Evolutionary conservation across 2,329 filamentous ascomycete genomes (phyloP), one percentile per base, ranked within the genome.

Genomic region (Aspergillus fumigatiaffinis): DNA sequence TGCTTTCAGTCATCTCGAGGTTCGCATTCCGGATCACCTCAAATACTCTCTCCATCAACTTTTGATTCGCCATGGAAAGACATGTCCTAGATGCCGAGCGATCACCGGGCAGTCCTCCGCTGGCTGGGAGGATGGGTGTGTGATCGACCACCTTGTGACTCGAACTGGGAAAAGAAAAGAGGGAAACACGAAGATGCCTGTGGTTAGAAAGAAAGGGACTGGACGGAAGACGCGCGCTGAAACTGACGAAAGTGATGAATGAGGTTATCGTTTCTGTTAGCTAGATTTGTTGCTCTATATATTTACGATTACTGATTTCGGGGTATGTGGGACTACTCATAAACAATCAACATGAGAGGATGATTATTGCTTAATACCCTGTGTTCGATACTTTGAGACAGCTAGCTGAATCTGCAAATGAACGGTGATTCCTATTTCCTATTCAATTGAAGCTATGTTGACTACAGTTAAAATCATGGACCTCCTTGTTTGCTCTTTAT

Each of bases 31-130:
- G 2, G 82, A 87, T 64, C 76, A 85, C 55, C 71, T 86, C 46
- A 88, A 87, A 67, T 87, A 88, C 61, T 77, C 82, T 17, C 75
- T 88, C 7, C 85, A 87, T 70, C 78, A 85, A 59, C 73, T 87
- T 17, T 75, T 87, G 50, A 85, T 87, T 61, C 79, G 76, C 50
- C 85, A 88, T 69, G 85, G 85, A 2, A 87, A 85, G 68, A 76
- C 71, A 9, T 88, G 85, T 72, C 80, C 82, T 0, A 72, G 84
- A 47, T 88, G 85, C 67, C 75, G 82, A 48, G 85, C 85, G 0
- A 80, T 80, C 1, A 90, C 87, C 0, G 82, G 82, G 0, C 77
- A 83, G 61, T 81, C 80, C 1, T 87, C 82, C 51, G 80, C 80
- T 26, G 82, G 81, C 0, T 91, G 88, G 87, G 78, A 85, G 3